Conservation (phyloP, 345 rosid genomes). For the Eucalyptus paniculata region DNA sequence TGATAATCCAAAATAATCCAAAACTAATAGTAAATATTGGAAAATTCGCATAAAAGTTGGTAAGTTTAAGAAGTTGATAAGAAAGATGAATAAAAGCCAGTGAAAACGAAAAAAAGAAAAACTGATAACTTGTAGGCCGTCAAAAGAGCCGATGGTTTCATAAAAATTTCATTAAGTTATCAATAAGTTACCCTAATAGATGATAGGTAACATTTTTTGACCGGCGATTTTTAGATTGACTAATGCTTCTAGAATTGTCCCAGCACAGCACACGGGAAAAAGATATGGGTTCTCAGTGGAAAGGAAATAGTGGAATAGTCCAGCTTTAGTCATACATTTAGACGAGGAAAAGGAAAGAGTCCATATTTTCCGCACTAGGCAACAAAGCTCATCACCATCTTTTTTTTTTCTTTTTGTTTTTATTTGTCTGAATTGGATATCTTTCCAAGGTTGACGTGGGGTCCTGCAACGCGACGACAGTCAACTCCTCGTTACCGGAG, state of each 20-base stretch:
- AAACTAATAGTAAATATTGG: not conserved
- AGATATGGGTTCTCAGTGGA: too few relatives aligned
- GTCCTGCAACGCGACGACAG: not conserved
- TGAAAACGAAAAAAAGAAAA: not conserved
- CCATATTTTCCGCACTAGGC: not conserved
- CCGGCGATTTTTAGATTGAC: not conserved
- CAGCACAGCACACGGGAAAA: not conserved
- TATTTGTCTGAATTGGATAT: not conserved
- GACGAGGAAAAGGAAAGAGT: not conserved
- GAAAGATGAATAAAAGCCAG: not conserved
- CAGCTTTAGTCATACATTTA: not conserved
- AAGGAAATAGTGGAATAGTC: not conserved
- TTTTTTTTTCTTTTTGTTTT: rapidly evolving
- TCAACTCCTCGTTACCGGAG: not conserved
- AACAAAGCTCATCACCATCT: not conserved
- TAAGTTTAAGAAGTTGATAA: not conserved
- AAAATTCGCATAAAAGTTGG: not conserved
- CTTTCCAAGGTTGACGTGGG: not conserved
- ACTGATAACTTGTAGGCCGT: not conserved
- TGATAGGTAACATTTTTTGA: not conserved
- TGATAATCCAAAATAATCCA: not conserved
- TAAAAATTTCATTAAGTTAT: not conserved
- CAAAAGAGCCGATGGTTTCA: not conserved
- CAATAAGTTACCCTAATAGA: not conserved
- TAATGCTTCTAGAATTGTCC: not conserved